Percentiles rank a stretch among this genome's conserved stretches.
Evolutionary conservation across 106 monocot species (phyloP).

Genomic region (Amphibolis antarctica): DNA sequence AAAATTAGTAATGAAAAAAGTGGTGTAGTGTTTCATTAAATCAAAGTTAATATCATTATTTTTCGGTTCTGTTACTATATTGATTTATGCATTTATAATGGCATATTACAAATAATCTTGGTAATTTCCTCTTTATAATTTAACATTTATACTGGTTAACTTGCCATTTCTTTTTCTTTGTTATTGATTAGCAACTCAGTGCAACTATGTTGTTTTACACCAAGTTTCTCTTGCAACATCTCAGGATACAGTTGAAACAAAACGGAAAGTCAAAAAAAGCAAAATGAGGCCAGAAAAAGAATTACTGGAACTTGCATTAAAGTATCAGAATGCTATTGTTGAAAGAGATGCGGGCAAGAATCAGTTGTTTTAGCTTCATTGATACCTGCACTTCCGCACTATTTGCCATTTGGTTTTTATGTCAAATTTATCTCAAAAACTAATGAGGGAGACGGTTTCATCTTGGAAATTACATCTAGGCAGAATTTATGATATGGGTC

Average conservation of each 20-base stretch:
- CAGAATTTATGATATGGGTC: too few species aligned
- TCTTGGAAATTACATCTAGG: too few species aligned
- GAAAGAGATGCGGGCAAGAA: slow-evolving; percentile 87
- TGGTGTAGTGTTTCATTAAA: too few species aligned
- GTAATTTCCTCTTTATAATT: neutral
- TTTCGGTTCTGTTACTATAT: too few species aligned
- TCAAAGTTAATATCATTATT: neutral
- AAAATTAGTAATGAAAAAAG: too few species aligned
- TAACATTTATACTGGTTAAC: neutral
- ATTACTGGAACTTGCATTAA: slow-evolving; percentile 56
- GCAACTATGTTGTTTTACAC: neutral
- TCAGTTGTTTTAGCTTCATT: neutral
- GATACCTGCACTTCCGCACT: neutral
- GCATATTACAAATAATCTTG: neutral
- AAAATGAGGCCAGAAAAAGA: slow-evolving; percentile 65
- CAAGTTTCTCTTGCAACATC: slow-evolving; percentile 15
- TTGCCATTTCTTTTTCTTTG: neutral
- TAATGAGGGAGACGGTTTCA: too few species aligned
- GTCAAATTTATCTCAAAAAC: too few species aligned
- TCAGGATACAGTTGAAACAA: slow-evolving; percentile 62
- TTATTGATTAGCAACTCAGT: neutral
- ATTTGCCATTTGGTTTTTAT: neutral
- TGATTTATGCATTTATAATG: neutral
- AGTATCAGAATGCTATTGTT: slow-evolving; percentile 70
- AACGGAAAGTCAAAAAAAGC: slow-evolving; percentile 62